Base-by-base conservation (phyloP, 2,329 filamentous ascomycete genomes). In the Cercospora berteroae region DNA sequence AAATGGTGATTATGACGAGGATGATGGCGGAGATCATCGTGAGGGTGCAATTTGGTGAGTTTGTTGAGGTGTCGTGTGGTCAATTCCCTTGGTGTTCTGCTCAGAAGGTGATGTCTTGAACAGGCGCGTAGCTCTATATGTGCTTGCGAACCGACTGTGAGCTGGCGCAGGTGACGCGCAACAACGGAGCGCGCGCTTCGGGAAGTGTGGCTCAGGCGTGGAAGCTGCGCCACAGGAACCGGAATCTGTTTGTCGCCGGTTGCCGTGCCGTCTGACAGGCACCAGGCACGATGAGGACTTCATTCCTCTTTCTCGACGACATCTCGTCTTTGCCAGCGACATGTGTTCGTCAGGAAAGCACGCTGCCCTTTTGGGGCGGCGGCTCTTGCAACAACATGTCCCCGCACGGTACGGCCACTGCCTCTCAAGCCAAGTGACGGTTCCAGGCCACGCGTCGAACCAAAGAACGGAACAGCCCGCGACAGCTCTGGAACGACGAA, bases 1-100 rank as follows among this genome's bases (percentile, higher is more conserved):
- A 80, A 72, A 83, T 77, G 33, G 81, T 82, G 68, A 83, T 77
- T 68, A 83, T 75, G 52, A 83, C 78, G 29, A 83, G 75, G 56
- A 83, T 71, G 58, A 83, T 74, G 4, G 77, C 77, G 20, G 73
- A 74, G 65, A 71, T 70, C 69, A 71, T 72, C 4, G 27, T 62
- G 50, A 18, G 23, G 52, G 7, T 5, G 16, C 7, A 16, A 16
- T 10, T 12, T 7, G 20, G 16, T 57, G n/a, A 7, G 18, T 18
- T 58, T 48, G 16, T 20, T 31, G 52, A 12, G 2, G 23, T 7
- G 4, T 29, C 25, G 25, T 2, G 25, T 10, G 25, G 7, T 57
- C 7, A 5, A n/a, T 13, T n/a, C n/a, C 10, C 52, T 29, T 31
- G 20, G 9, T n/a, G 9, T 25, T 23, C 18, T 20, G 18, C 23